Evolutionary conservation across 192 early-diverging fungal species (phyloP).

Genomic region (Backusella mclennaniae): DNA sequence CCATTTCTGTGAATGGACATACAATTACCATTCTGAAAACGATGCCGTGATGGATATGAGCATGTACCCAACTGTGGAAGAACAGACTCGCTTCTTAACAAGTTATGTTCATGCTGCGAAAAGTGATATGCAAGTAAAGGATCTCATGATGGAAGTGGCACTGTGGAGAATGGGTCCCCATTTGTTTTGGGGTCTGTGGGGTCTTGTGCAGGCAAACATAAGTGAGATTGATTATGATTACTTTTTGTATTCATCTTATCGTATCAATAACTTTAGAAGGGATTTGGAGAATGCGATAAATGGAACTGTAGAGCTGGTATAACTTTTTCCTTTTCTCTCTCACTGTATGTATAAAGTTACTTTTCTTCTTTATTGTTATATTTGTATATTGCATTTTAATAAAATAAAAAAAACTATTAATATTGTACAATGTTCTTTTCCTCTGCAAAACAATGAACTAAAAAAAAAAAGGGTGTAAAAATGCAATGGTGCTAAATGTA

Average conservation of each 20-base stretch:
- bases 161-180: conserved; percentile 52
- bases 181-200: conserved; percentile 80
- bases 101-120: conserved; percentile 50
- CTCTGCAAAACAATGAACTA: background rate
- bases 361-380: too few species aligned
- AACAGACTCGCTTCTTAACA: conserved; percentile 59
- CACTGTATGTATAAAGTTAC: background rate
- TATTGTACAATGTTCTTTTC: background rate
- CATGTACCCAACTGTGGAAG: conserved; percentile 51
- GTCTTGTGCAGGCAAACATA: conserved; percentile 67
- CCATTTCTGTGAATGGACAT: conserved; percentile 83
- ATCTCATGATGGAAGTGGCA: conserved; percentile 40
- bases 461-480: too few species aligned
- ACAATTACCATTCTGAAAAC: conserved; percentile 66
- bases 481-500: background rate
- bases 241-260: conserved; percentile 58
- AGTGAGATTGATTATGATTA: conserved; percentile 82
- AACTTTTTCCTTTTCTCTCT: background rate
- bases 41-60: conserved; percentile 42
- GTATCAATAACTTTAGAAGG: conserved; percentile 43
- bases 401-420: background rate
- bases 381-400: background rate
- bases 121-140: conserved; percentile 4
- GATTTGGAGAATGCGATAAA: conserved; percentile 15
- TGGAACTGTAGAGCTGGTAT: background rate